These are phyloP conservation scores for Brassica napus DNA, from an alignment of 345 rosid genomes.

Conservation along the genomic window Da-Ae NC_063449.1:44663501-44664000, in stretches of 20 bases:
- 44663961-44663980: neutral
- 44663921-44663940: conserved; percentile 13
- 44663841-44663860: conserved; percentile 12
- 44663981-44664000: neutral
- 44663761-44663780: neutral
- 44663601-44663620: neutral
- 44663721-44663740: neutral
- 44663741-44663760: neutral
- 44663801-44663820: neutral
- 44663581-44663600: neutral
- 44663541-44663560: neutral
- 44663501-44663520: neutral
- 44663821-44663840: neutral
- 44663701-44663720: neutral
- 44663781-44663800: neutral
- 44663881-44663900: conserved; percentile 17
- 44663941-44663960: conserved; percentile 25
- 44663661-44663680: neutral
- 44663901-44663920: conserved; percentile 12
- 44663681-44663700: neutral
- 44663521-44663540: neutral
- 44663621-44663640: neutral
- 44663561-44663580: neutral
- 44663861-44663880: conserved; percentile 24
- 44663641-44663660: neutral